Evolutionary conservation across 2,329 filamentous ascomycete genomes (phyloP), one percentile per base, ranked within the genome.

Genomic region (Cadophora sp.): DNA sequence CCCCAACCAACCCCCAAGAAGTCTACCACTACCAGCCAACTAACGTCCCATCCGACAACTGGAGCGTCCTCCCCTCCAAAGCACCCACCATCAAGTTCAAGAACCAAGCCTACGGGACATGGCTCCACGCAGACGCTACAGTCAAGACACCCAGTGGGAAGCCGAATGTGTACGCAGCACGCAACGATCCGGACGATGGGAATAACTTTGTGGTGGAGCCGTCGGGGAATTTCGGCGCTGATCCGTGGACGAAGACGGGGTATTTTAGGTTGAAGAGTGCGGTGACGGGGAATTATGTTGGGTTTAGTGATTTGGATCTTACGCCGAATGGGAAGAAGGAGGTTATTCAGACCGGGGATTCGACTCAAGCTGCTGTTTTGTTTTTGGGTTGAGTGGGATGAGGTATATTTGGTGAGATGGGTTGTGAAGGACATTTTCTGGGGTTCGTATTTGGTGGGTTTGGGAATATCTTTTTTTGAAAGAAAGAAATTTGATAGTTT

Each of bases 261-360:
- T 58, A 58, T 58, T 58, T 58, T 18, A 58, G 33, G 55, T 22
- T 43, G 11, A 58, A 58, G 33, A 24, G 33, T 16, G 36, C 20
- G 36, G 11, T 6, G 2, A 58, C 55, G n/a, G 55, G 55, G 20
- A 24, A 43, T 18, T 58, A 8, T 8, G 55, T 58, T 11, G 14
- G 11, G 33, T 58, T 58, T 39, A 39, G 55, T 18, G 55, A 39
- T 13, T 13, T n/a, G 30, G 53, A 56, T 22, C 22, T 56, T 6
- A 56, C 53, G 53, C 53, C 53, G 18, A 22, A 22, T 56, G 53
- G 20, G 53, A 56, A 58, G 55, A 58, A 58, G 55, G 55, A 58
- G n/a, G 55, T 58, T 39, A 30, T 39, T 22, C 55, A 41, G 55
- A 24, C 36, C 4, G 36, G 20, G 14, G 55, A 41, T 7, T 22